Evolutionary conservation across 2,329 filamentous ascomycete genomes (phyloP).

Genomic region (Pseudophaeomoniella oleicola): DNA sequence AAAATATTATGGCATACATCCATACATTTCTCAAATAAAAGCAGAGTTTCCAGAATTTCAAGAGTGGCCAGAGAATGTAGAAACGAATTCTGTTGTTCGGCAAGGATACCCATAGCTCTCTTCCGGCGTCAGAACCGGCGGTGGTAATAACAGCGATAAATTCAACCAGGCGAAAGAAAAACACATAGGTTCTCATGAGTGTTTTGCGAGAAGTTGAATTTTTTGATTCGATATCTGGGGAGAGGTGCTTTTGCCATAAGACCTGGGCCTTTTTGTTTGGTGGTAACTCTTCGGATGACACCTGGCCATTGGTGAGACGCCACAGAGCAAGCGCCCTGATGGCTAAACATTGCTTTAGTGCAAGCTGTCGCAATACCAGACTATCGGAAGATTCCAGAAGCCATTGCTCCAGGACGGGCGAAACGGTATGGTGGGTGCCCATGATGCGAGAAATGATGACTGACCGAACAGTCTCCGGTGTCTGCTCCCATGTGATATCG

Average conservation of each 20-base stretch:
- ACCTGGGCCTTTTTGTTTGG: not conserved
- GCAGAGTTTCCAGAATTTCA: not conserved
- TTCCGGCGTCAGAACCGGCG: conserved; percentile 1
- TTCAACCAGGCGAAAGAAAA: not conserved
- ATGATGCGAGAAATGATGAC: not conserved
- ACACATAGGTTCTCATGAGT: not conserved
- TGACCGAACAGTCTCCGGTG: not conserved
- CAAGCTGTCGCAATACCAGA: not conserved
- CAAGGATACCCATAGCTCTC: not conserved
- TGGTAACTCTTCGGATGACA: not conserved
- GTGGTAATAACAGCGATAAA: not conserved
- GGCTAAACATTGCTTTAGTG: not conserved
- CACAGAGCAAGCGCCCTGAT: not conserved
- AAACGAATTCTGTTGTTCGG: not conserved
- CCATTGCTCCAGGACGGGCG: not conserved
- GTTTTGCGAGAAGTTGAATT: not conserved
- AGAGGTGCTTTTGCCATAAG: not conserved
- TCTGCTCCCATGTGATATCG: not conserved
- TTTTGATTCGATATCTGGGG: not conserved
- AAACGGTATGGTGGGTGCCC: not conserved
- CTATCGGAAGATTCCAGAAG: not conserved
- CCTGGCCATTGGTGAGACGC: not conserved
- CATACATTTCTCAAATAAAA: not conserved
- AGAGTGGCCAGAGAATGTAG: not conserved
- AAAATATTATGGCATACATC: not conserved